phyloP scores from a whole-genome alignment of 2,329 filamentous ascomycete species.

The Ascochyta rabiei region DNA sequence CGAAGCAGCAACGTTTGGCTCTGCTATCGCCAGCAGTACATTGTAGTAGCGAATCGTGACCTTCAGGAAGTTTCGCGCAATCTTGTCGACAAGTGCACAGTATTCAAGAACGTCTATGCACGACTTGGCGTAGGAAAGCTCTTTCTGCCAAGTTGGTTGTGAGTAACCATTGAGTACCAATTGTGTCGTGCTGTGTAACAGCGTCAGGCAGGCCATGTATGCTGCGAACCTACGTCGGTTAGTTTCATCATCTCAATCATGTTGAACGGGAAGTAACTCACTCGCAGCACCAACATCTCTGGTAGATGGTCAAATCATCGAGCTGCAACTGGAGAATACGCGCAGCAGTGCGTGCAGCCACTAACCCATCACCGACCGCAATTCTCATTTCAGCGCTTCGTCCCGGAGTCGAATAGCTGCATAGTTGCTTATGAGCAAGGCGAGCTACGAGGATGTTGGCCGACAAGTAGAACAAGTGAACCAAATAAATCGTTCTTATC shows the following conservation, averaged over 20 bases:
- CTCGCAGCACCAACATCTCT: constrained; percentile 1
- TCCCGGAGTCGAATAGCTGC: background rate
- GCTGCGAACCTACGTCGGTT: background rate
- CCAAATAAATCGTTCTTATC: background rate
- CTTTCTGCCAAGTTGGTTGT: background rate
- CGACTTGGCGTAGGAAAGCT: background rate
- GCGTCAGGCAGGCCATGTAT: background rate
- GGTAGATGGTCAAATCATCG: background rate
- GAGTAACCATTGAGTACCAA: background rate
- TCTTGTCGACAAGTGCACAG: background rate
- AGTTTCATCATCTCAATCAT: background rate
- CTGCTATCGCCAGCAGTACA: background rate
- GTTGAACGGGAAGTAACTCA: background rate
- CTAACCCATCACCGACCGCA: background rate
- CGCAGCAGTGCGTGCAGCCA: background rate
- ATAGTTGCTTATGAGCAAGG: background rate
- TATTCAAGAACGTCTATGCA: background rate
- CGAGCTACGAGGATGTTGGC: background rate
- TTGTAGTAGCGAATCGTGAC: background rate
- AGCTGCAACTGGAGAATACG: background rate
- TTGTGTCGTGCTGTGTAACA: background rate
- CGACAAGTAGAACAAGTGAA: background rate
- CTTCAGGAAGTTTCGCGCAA: background rate
- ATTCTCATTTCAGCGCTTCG: background rate
- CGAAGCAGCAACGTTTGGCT: background rate